Base-by-base conservation (phyloP, 257 asterid species). In the Henckelia pumila region DNA sequence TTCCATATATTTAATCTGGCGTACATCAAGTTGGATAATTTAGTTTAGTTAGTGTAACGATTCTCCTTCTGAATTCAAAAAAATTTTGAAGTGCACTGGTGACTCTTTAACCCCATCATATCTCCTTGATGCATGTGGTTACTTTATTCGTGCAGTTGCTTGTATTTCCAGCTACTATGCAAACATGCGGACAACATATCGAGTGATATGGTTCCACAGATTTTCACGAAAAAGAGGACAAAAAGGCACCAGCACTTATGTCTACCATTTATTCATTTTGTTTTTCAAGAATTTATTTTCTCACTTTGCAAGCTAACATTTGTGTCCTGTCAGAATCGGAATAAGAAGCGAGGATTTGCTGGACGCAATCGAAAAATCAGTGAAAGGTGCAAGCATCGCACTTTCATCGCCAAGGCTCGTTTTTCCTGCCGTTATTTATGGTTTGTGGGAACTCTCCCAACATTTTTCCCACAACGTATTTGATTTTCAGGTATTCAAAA, bases 351-450 rank as follows among this genome's bases (percentile, higher is more conserved):
- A 87, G 73, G 99, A 94, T 76, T 78, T 91, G 71, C 79, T 84
- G 72, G 96, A 90, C 65, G 10, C 67, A 8, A 72, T 94, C 67
- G 95, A 86, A 81, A 94, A 59, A 78, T 47, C 91, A 26, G 58
- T 85, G 5, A 88, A 79, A 84, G 97, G 99, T 65, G 71, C 84
- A 61, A 71, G 89, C 64, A 62, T 94, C 67, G 97, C 97, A 68
- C 95, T 94, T 70, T 94, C 97, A 65, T 94, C 99, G 69, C 96
- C 99, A 4, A 83, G 99, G 86, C 96, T 94, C 69, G 93, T 84
- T 59, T 50, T 94, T 71, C 99, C 99, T 66, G 97, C 87, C 9
- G 91, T 84, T 68, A 87, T 94, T 75, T 94, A 88, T 66, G 96
- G 88, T 74, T 70, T 94, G 26, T 94, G 99, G 99, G 96, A 88